These are phyloP conservation scores for Auriscalpium vulgare DNA, from an alignment of 768 basidiomycete genomes.

Conservation along the genomic window DNA sequence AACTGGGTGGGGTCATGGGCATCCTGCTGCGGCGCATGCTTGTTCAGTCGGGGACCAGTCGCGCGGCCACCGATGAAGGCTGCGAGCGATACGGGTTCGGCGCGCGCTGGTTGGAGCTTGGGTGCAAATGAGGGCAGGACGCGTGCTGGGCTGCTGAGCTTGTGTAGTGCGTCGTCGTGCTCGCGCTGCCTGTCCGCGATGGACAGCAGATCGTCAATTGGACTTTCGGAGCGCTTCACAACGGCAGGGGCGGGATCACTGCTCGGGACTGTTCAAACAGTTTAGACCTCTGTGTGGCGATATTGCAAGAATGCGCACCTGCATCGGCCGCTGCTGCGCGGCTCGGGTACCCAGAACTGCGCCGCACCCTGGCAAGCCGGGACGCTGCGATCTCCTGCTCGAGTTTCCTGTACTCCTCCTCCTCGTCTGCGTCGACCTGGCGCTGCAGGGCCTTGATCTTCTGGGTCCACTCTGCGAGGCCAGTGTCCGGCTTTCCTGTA, in stretches of 20 bases:
- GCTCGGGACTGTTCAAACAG: background rate
- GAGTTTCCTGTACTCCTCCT: constrained; percentile 64
- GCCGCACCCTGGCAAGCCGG: constrained; percentile 35
- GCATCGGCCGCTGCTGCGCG: constrained; percentile 31
- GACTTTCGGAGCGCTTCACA: background rate
- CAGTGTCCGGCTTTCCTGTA: constrained; percentile 44
- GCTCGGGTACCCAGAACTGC: constrained; percentile 33
- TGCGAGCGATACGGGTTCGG: constrained; percentile 62
- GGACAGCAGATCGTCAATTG: background rate
- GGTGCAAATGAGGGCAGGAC: background rate
- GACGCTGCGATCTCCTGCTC: constrained; percentile 46
- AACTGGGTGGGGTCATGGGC: constrained; percentile 57
- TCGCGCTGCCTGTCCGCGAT: background rate
- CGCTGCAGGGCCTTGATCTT: constrained; percentile 74
- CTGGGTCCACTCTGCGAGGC: constrained; percentile 75
- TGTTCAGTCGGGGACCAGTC: constrained; percentile 65
- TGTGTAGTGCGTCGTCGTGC: constrained; percentile 5
- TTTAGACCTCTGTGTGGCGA: no score
- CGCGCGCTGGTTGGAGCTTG: background rate
- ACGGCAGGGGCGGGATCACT: background rate
- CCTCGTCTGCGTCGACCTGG: constrained; percentile 76
- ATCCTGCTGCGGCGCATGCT: constrained; percentile 66
- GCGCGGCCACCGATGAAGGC: constrained; percentile 77
- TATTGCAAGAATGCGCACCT: background rate
- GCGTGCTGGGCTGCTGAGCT: background rate